Evolutionary conservation across 2,329 filamentous ascomycete genomes (phyloP).

Genomic region (Acrocalymma vagum): DNA sequence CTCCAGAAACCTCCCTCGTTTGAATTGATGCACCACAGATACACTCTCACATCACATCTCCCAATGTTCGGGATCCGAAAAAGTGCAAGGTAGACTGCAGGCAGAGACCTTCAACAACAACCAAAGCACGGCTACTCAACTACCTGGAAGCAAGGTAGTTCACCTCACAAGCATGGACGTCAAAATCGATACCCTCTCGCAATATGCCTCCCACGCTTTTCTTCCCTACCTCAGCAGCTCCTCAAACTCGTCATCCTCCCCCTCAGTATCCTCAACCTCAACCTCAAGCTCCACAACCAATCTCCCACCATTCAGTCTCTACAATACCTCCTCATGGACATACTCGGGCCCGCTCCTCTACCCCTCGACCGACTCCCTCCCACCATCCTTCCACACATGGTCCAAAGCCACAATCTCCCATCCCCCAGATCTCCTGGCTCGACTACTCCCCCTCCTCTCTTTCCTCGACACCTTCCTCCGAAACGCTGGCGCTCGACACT

Average conservation of each 20-base stretch:
- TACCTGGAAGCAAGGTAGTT: too few relatives aligned
- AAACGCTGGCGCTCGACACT: slow-evolving; percentile 48
- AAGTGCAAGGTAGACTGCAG: too few relatives aligned
- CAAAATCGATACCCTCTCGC: slow-evolving; percentile 18
- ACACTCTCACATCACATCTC: too few relatives aligned
- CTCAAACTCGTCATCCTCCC: background rate
- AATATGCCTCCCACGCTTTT: slow-evolving; percentile 22
- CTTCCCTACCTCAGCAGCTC: slow-evolving; percentile 11
- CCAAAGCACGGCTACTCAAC: too few relatives aligned
- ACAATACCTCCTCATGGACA: slow-evolving; percentile 33
- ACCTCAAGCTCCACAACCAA: slow-evolving; percentile 1
- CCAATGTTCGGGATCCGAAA: too few relatives aligned
- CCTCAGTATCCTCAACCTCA: background rate
- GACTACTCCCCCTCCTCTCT: slow-evolving; percentile 51
- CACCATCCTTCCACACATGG: slow-evolving; percentile 48
- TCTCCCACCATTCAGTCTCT: slow-evolving; percentile 11
- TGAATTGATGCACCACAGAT: too few relatives aligned
- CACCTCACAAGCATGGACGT: too few relatives aligned
- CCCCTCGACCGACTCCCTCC: slow-evolving; percentile 13
- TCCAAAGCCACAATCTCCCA: slow-evolving; percentile 42
- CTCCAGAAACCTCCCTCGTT: too few relatives aligned
- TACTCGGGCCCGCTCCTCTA: slow-evolving; percentile 32
- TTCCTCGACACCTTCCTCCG: slow-evolving; percentile 51
- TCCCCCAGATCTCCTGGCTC: slow-evolving; percentile 35
- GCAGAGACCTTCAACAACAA: too few relatives aligned